phyloP scores from a whole-genome alignment of 495 filamentous ascomycete genomes.

The Hypoxylon cercidicola region DNA sequence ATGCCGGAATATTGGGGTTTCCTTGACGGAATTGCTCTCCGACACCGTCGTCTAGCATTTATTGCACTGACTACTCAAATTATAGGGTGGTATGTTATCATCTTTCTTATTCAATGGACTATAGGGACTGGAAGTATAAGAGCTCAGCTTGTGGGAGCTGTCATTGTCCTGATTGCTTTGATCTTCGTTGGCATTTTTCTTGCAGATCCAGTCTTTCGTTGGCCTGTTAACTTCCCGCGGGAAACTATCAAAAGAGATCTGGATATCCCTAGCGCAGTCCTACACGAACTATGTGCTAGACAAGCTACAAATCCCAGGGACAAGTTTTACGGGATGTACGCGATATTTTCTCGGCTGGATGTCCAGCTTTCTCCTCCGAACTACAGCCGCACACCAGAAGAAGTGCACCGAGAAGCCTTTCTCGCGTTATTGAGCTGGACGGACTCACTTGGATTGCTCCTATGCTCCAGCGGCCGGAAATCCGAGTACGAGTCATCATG shows the following conservation, averaged over 20 bases:
- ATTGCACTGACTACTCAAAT: too few species aligned
- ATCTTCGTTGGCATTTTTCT: background rate
- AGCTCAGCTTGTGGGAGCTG: too few species aligned
- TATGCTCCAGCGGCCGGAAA: slow-evolving; percentile 7
- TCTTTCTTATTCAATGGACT: too few species aligned
- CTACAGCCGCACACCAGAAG: slow-evolving; percentile 12
- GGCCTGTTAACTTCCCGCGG: slow-evolving; percentile 1
- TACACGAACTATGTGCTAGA: slow-evolving; percentile 17
- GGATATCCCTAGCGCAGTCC: slow-evolving; percentile 6
- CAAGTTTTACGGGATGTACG: slow-evolving; percentile 17
- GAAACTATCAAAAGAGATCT: background rate
- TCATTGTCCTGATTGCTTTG: too few species aligned
- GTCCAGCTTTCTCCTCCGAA: slow-evolving; percentile 1
- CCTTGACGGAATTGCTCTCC: too few species aligned
- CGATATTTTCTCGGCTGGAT: slow-evolving; percentile 7
- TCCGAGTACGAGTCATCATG: slow-evolving; percentile 14
- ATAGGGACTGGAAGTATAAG: too few species aligned
- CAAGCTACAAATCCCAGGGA: slow-evolving; percentile 10
- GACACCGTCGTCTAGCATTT: too few species aligned
- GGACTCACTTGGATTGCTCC: slow-evolving; percentile 8
- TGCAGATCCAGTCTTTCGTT: slow-evolving; percentile 16
- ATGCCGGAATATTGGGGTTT: too few species aligned
- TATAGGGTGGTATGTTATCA: too few species aligned
- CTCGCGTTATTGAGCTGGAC: slow-evolving; percentile 11
- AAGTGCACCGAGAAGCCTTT: slow-evolving; percentile 3